Percentiles rank a stretch among this genome's conserved stretches.
These are phyloP conservation scores for Elasticomyces elasticus DNA, from an alignment of 495 filamentous ascomycete genomes.

Conservation along the genomic window DNA sequence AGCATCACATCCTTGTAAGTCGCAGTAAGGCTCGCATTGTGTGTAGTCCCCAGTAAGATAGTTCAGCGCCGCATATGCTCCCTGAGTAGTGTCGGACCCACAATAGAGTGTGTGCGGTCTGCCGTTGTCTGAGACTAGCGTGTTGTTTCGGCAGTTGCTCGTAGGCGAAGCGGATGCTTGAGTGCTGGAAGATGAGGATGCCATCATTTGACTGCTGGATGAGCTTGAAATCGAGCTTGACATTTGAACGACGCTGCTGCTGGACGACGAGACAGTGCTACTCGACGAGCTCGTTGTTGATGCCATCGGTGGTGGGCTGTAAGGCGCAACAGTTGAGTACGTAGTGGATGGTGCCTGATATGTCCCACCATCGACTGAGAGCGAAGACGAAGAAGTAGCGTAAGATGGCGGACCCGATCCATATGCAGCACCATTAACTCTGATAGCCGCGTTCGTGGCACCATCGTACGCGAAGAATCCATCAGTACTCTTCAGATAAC, in stretches of 20 bases:
- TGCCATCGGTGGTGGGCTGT: background rate
- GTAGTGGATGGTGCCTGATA: too few relatives aligned
- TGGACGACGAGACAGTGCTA: background rate
- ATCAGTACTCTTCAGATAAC: conserved; percentile 4
- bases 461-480: background rate
- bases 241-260: background rate
- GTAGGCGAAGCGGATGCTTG: background rate
- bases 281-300: background rate
- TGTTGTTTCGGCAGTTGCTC: background rate
- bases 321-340: background rate
- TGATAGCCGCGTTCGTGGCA: background rate
- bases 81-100: conserved; percentile 5
- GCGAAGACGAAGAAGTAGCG: background rate
- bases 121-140: background rate
- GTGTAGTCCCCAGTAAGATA: background rate
- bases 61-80: background rate
- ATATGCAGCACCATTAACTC: too few relatives aligned
- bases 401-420: background rate
- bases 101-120: background rate
- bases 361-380: too few relatives aligned
- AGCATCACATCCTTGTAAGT: background rate
- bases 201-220: background rate
- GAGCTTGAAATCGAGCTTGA: background rate
- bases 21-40: background rate
- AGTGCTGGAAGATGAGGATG: background rate